Percentiles rank a stretch among this genome's conserved stretches.
phyloP scores from a whole-genome alignment of 768 basidiomycete species.

The Macrocybe gigantea region DNA sequence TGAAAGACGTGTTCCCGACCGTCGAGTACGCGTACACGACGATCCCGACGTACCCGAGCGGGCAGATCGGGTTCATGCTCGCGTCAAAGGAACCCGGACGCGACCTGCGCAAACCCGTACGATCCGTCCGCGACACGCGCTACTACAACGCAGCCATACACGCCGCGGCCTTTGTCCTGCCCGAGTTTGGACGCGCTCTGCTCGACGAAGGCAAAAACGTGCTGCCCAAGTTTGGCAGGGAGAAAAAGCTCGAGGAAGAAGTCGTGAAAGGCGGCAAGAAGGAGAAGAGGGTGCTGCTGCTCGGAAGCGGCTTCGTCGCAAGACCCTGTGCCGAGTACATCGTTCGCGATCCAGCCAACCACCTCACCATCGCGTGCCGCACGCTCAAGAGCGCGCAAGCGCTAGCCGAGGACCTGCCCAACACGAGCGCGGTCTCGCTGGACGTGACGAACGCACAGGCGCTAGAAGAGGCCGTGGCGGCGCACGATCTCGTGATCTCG shows the following conservation, averaged over 20 bases:
- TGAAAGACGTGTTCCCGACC: constrained; percentile 68
- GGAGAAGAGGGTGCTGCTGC: constrained; percentile 70
- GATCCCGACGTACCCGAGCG: constrained; percentile 97
- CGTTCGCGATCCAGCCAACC: constrained; percentile 71
- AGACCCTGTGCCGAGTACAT: constrained; percentile 96
- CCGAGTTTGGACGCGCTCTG: constrained; percentile 80
- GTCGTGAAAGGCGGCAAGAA: constrained; percentile 27
- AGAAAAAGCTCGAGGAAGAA: constrained; percentile 30
- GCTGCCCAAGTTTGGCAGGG: constrained; percentile 70
- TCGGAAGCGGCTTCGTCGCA: constrained; percentile 95
- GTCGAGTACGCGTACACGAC: constrained; percentile 93
- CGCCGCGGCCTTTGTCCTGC: constrained; percentile 78
- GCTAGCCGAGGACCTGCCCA: constrained; percentile 63
- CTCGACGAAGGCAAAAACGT: constrained; percentile 71
- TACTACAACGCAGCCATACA: constrained; percentile 89
- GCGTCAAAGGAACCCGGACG: constrained; percentile 73
- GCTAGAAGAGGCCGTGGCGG: constrained; percentile 77
- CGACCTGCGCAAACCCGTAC: constrained; percentile 67
- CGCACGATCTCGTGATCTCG: constrained; percentile 90
- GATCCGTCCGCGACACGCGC: constrained; percentile 60
- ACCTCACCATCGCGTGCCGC: constrained; percentile 81
- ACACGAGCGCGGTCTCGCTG: constrained; percentile 69
- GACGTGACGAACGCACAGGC: constrained; percentile 69
- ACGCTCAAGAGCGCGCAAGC: constrained; percentile 73
- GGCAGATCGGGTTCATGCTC: constrained; percentile 93